Percentiles rank a stretch among this genome's conserved stretches.
Evolutionary conservation across 176 grass and related monocot species (phyloP).

Genomic region (Aegilops umbellulata): DNA sequence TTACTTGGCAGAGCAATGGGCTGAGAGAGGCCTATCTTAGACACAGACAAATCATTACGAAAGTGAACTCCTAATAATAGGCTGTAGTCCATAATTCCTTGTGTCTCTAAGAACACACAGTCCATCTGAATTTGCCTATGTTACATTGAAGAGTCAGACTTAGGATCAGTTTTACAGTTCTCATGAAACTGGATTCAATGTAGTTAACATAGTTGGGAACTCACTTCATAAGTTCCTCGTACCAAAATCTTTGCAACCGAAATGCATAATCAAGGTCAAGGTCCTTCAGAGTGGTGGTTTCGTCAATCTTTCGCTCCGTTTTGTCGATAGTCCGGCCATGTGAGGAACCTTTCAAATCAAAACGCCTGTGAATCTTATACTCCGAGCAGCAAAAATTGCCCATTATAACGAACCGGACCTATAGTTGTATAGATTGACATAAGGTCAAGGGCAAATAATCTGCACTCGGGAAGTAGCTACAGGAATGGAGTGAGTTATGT

Average conservation of each 20-base stretch:
- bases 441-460: constrained; percentile 3
- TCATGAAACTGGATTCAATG: not conserved
- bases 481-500: not conserved
- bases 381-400: constrained; percentile 69
- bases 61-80: constrained; percentile 73
- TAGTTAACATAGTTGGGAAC: constrained; percentile 15
- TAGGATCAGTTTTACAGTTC: constrained; percentile 3
- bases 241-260: constrained; percentile 54
- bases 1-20: constrained; percentile 54
- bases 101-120: constrained; percentile 63
- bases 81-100: constrained; percentile 85
- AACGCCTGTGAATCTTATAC: constrained; percentile 66
- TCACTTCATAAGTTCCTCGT: constrained; percentile 62
- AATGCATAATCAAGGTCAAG: constrained; percentile 72
- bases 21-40: constrained; percentile 46
- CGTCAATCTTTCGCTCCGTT: constrained; percentile 49
- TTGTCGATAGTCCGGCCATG: constrained; percentile 61
- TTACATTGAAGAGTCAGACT: not conserved
- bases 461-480: not conserved
- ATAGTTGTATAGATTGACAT: constrained; percentile 5
- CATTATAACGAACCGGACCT: constrained; percentile 77
- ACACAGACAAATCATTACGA: constrained; percentile 44
- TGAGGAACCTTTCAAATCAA: constrained; percentile 81
- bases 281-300: constrained; percentile 68
- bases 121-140: constrained; percentile 73